Percentiles rank a stretch among this genome's conserved stretches.
Conservation (phyloP, 768 basidiomycete species). For the Coprinopsis marcescibilis region DNA sequence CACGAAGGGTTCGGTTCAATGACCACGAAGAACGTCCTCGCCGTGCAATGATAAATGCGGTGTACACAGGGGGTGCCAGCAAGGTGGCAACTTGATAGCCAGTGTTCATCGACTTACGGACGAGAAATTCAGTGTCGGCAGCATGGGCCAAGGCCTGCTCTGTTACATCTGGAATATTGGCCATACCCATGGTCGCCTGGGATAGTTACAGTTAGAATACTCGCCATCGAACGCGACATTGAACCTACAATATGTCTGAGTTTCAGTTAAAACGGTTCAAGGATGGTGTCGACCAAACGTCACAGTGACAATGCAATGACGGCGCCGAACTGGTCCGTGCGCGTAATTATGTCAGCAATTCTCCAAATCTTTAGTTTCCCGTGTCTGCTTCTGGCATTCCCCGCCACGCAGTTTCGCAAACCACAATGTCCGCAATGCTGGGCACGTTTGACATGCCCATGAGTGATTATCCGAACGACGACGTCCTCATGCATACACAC, state of each 20-base stretch:
- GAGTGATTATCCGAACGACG: slow-evolving; percentile 15
- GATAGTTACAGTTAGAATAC: no score
- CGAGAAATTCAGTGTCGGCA: slow-evolving; percentile 60
- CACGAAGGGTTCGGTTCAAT: slow-evolving; percentile 58
- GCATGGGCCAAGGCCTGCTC: slow-evolving; percentile 27
- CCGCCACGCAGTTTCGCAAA: no score
- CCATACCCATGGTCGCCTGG: no score
- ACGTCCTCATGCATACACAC: slow-evolving; percentile 14
- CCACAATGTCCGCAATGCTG: slow-evolving; percentile 12
- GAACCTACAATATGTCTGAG: no score
- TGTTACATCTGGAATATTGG: slow-evolving; percentile 8
- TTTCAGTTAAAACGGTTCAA: no score
- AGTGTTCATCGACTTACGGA: slow-evolving; percentile 56
- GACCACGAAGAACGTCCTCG: slow-evolving; percentile 51
- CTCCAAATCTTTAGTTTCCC: no score
- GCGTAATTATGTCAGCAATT: no score
- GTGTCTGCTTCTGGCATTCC: no score
- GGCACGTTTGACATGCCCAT: slow-evolving; percentile 14
- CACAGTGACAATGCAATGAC: no score
- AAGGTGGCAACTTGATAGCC: slow-evolving; percentile 67
- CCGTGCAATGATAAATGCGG: slow-evolving; percentile 44
- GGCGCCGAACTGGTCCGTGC: no score
- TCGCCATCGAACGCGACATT: no score
- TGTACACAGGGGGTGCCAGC: slow-evolving; percentile 56
- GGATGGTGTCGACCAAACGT: no score